phyloP scores from a whole-genome alignment of 1,284 basidiomycete genomes.

The Trichosporon sp. region DNA sequence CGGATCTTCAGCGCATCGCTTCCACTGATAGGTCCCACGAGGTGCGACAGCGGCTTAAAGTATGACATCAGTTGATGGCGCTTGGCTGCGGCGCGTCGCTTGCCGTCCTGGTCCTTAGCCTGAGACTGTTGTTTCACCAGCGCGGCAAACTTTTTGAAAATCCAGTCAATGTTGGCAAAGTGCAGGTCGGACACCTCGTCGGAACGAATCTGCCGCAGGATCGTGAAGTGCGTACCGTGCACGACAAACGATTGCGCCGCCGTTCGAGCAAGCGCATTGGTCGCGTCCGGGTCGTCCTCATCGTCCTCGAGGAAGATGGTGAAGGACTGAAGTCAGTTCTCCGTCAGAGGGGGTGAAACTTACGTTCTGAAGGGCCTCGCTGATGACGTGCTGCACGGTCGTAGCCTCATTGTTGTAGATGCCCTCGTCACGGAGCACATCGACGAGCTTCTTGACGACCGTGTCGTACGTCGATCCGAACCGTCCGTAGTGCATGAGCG shows the following conservation, averaged over 20 bases:
- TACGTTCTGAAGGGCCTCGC: slow-evolving; percentile 74
- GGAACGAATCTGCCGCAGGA: slow-evolving; percentile 72
- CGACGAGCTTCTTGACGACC: slow-evolving; percentile 77
- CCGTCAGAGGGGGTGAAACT: not conserved
- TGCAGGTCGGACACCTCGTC: slow-evolving; percentile 76
- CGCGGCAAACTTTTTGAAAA: slow-evolving; percentile 65
- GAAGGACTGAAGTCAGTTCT: slow-evolving; percentile 65
- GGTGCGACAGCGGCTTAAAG: slow-evolving; percentile 72
- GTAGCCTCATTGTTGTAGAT: slow-evolving; percentile 74
- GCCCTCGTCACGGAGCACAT: slow-evolving; percentile 83
- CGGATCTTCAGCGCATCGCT: slow-evolving; percentile 80
- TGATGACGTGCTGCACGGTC: slow-evolving; percentile 67
- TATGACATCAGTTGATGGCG: slow-evolving; percentile 61
- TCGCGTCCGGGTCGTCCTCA: slow-evolving; percentile 61
- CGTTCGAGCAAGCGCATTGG: slow-evolving; percentile 74
- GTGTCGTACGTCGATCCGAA: slow-evolving; percentile 80
- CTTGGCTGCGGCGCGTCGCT: slow-evolving; percentile 38
- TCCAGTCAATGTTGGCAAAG: slow-evolving; percentile 69
- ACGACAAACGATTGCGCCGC: slow-evolving; percentile 74
- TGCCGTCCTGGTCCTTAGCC: slow-evolving; percentile 64
- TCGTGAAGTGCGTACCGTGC: slow-evolving; percentile 81
- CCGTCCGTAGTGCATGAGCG: slow-evolving; percentile 82
- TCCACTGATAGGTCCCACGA: slow-evolving; percentile 68
- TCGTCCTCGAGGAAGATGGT: slow-evolving; percentile 71
- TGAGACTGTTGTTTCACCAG: slow-evolving; percentile 51